Evolutionary conservation across 805 yeast species (phyloP).

Genomic region (Teunomyces lycoperdinae): DNA sequence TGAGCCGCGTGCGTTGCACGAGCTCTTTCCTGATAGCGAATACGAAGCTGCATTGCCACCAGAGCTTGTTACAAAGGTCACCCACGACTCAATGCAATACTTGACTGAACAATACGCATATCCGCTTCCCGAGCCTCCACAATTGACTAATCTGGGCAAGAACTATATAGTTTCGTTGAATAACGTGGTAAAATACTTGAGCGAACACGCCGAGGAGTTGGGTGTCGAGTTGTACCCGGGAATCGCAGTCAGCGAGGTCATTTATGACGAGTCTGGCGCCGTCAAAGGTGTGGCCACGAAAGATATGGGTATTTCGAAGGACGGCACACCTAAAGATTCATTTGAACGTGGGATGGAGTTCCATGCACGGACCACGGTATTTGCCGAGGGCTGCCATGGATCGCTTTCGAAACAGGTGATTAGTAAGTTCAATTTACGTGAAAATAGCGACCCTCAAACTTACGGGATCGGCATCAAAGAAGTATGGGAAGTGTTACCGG

Average conservation of each 20-base stretch:
- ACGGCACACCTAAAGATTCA: slow-evolving; percentile 74
- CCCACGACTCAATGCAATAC: slow-evolving; percentile 69
- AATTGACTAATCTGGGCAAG: slow-evolving; percentile 73
- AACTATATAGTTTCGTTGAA: slow-evolving; percentile 84
- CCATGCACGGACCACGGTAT: slow-evolving; percentile 81
- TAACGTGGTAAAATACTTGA: slow-evolving; percentile 74
- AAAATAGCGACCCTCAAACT: slow-evolving; percentile 70
- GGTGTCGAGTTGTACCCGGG: slow-evolving; percentile 95
- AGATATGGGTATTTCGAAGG: slow-evolving; percentile 80
- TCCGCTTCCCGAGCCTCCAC: slow-evolving; percentile 92
- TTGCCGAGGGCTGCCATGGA: slow-evolving; percentile 99
- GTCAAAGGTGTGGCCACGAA: slow-evolving; percentile 91
- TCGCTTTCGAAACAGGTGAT: slow-evolving; percentile 80
- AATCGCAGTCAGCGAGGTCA: slow-evolving; percentile 76
- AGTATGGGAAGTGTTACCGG: slow-evolving; percentile 91
- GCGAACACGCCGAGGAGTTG: slow-evolving; percentile 86
- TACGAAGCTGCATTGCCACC: slow-evolving; percentile 74
- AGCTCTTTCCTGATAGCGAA: slow-evolving; percentile 73
- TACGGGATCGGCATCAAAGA: slow-evolving; percentile 96
- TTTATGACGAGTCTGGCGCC: slow-evolving; percentile 54
- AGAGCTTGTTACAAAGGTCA: slow-evolving; percentile 70
- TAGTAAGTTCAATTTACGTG: slow-evolving; percentile 63
- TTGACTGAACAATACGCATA: slow-evolving; percentile 58
- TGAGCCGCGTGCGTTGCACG: slow-evolving; percentile 85
- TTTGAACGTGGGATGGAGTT: slow-evolving; percentile 98